Conservation (phyloP, 331 rosid species). For the Ulmus americana region DNA sequence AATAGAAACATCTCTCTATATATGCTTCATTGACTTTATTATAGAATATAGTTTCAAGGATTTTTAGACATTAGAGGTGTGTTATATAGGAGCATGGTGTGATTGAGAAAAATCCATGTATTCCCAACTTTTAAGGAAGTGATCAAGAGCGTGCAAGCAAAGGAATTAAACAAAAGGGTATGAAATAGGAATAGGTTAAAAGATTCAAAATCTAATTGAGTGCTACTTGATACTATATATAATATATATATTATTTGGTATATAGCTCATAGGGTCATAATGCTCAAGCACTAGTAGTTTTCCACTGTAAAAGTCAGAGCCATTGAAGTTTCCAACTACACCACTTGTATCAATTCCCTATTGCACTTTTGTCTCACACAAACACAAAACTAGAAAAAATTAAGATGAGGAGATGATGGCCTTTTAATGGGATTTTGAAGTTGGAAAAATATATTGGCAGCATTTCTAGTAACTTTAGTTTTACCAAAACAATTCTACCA, state of each 20-base stretch:
- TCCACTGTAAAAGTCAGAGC: neutral
- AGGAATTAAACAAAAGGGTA: neutral
- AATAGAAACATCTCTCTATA: neutral
- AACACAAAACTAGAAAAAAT: no score
- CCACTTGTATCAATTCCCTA: neutral
- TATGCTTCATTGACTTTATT: conserved; percentile 1
- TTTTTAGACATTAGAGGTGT: conserved; percentile 1
- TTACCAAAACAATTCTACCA: no score
- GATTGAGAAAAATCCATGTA: neutral
- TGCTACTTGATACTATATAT: neutral
- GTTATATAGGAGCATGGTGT: conserved; percentile 9
- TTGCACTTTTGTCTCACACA: neutral
- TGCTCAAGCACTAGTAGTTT: conserved; percentile 2
- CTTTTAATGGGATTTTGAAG: no score
- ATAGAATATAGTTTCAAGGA: neutral
- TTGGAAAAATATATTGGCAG: no score
- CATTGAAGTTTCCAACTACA: neutral
- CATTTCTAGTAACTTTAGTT: no score
- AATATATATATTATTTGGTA: neutral
- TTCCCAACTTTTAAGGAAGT: neutral
- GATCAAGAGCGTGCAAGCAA: neutral
- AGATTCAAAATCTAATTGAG: conserved; percentile 1
- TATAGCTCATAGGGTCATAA: conserved; percentile 7
- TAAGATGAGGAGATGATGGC: no score
- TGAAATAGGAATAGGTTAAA: neutral